Percentiles rank a stretch among this genome's conserved stretches.
phyloP scores from a whole-genome alignment of 1,284 basidiomycete species.

The Termitomyces sp. region DNA sequence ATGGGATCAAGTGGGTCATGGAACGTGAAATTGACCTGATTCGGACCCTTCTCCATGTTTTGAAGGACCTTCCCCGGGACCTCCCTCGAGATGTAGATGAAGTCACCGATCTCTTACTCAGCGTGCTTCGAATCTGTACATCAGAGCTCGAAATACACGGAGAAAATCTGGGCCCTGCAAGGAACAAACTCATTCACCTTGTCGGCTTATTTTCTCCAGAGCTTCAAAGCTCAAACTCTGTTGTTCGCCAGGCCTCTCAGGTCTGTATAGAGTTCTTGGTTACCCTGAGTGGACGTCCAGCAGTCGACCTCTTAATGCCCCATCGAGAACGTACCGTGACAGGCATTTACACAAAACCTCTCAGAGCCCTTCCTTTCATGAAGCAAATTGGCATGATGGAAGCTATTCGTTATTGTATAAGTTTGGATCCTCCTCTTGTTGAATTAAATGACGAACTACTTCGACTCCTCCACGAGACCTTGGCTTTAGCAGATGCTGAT shows the following conservation, averaged over 20 bases:
- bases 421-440: conserved; percentile 78
- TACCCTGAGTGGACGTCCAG: conserved; percentile 66
- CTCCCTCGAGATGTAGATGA: conserved; percentile 80
- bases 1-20: conserved; percentile 78
- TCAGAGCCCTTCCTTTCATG: conserved; percentile 92
- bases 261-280: conserved; percentile 80
- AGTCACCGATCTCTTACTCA: conserved; percentile 75
- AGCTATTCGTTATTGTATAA: conserved; percentile 90
- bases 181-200: conserved; percentile 57
- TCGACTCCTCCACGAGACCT: conserved; percentile 88
- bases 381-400: conserved; percentile 99
- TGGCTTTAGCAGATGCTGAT: conserved; percentile 95
- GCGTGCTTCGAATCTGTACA: conserved; percentile 74
- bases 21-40: conserved; percentile 91
- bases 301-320: conserved; percentile 77
- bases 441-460: conserved; percentile 91
- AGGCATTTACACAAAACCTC: conserved; percentile 92
- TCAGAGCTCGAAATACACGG: conserved; percentile 40
- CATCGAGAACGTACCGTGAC: conserved; percentile 86
- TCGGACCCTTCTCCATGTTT: conserved; percentile 86
- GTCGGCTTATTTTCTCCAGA: conserved; percentile 88
- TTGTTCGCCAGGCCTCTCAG: conserved; percentile 85
- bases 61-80: conserved; percentile 95
- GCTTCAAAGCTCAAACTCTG: conserved; percentile 81
- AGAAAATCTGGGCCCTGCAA: conserved; percentile 38